Evolutionary conservation across 1,139 yeast genomes (phyloP), one percentile per base, ranked within the genome.

Genomic region (Candida buenavistaensis): DNA sequence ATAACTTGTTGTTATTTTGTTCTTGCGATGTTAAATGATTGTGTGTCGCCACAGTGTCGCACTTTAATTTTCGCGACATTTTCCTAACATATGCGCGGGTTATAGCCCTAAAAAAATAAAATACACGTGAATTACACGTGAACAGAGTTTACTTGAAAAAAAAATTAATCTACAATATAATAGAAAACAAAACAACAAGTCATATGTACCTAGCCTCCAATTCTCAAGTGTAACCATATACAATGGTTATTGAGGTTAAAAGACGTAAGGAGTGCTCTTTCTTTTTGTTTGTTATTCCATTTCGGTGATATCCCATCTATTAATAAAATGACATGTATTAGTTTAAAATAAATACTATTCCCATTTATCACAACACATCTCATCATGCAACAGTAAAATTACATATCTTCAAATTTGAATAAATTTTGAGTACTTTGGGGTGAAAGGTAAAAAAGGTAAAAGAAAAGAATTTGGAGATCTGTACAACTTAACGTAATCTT

Each of bases 401-500:
- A 28, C 35, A 32, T 19, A 23, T n/a, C n/a, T n/a, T n/a, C n/a
- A n/a, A n/a, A n/a, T n/a, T n/a, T n/a, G n/a, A n/a, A n/a, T n/a
- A n/a, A n/a, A n/a, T n/a, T n/a, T n/a, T n/a, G n/a, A n/a, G n/a
- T n/a, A n/a, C n/a, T n/a, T n/a, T n/a, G n/a, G n/a, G n/a, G n/a
- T n/a, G n/a, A n/a, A n/a, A n/a, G n/a, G n/a, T n/a, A n/a, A n/a
- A n/a, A n/a, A n/a, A n/a, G n/a, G n/a, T n/a, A 27, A 20, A 27
- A 20, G 14, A 15, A 4, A 19, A 12, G 11, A n/a, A 9, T 21
- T 21, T 22, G 24, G 22, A 25, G 10, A 8, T 14, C 27, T 14
- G 14, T 9, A 13, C 14, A 22, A 28, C 36, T 43, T 68, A 70
- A 67, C 76, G 75, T 58, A 70, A 70, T 68, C 76, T 69, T 77